These are phyloP conservation scores for Gentiana macrophylla DNA, from an alignment of 257 asterid species.

Conservation along the genomic window DNA sequence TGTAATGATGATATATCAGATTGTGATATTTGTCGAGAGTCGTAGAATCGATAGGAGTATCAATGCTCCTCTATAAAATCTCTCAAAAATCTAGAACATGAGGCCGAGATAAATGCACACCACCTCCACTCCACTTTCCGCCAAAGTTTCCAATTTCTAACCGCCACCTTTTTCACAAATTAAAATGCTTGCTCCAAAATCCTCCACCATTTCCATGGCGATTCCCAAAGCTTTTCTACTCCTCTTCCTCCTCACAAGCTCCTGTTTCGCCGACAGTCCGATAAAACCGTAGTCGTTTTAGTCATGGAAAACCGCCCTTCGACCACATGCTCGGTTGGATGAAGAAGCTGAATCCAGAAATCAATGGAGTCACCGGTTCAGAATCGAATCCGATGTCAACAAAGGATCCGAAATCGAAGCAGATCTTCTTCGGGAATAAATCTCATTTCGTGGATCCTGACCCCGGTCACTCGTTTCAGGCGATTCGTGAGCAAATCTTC, in stretches of 20 bases:
- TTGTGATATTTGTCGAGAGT: too few species aligned
- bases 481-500: slow-evolving; percentile 72
- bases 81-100: too few species aligned
- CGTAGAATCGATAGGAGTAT: too few species aligned
- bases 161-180: not conserved
- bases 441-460: slow-evolving; percentile 83
- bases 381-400: slow-evolving; percentile 47
- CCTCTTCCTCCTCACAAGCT: not conserved
- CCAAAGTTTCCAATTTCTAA: too few species aligned
- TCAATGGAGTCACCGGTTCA: slow-evolving; percentile 73
- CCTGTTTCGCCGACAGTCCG: slow-evolving; percentile 21
- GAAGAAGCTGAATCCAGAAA: slow-evolving; percentile 72
- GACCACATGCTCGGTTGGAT: slow-evolving; percentile 98
- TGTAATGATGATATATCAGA: too few species aligned
- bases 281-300: slow-evolving; percentile 73
- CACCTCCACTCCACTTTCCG: too few species aligned
- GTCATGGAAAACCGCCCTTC: slow-evolving; percentile 96
- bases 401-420: slow-evolving; percentile 35
- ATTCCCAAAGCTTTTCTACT: not conserved
- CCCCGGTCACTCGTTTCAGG: slow-evolving; percentile 93
- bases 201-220: not conserved
- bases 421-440: slow-evolving; percentile 32
- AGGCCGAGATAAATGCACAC: too few species aligned
- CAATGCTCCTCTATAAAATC: too few species aligned
- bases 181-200: too few species aligned